Conservation (phyloP, 768 basidiomycete species). For the Pleurotus sapidus region DNA sequence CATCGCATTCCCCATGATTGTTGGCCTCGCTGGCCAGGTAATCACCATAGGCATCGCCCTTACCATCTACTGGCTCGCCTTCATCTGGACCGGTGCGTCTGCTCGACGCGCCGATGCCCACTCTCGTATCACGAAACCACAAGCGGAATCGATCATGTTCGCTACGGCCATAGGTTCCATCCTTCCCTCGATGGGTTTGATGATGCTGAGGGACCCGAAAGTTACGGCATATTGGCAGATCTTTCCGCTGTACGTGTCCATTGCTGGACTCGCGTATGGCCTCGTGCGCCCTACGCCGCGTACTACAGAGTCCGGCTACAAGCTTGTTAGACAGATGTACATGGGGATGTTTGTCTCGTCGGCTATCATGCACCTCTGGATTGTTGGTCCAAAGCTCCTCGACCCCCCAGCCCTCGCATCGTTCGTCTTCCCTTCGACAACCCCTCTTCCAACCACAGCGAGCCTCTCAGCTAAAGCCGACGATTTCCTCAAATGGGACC, state of each 20-base stretch:
- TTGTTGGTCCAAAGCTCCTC: conserved; percentile 31
- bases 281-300: conserved; percentile 32
- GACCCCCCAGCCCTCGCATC: conserved; percentile 27
- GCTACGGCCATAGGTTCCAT: conserved; percentile 39
- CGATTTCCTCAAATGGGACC: conserved; percentile 54
- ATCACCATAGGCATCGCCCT: conserved; percentile 39
- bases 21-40: conserved; percentile 39
- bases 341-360: conserved; percentile 36
- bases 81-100: conserved; percentile 35
- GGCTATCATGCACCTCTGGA: conserved; percentile 39
- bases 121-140: conserved; percentile 34
- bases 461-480: conserved; percentile 24
- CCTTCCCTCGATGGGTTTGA: conserved; percentile 45
- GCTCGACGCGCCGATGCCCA: conserved; percentile 9
- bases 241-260: conserved; percentile 44
- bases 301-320: conserved; percentile 31
- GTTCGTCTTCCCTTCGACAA: conserved; percentile 34
- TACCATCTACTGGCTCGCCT: conserved; percentile 46
- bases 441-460: conserved; percentile 17
- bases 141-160: conserved; percentile 53
- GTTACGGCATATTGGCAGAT: conserved; percentile 55
- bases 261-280: conserved; percentile 38
- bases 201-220: conserved; percentile 35
- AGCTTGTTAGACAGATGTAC: conserved; percentile 35
- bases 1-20: conserved; percentile 38